phyloP scores from a whole-genome alignment of 2,329 filamentous ascomycete species.

The Pseudogymnoascus sp. region DNA sequence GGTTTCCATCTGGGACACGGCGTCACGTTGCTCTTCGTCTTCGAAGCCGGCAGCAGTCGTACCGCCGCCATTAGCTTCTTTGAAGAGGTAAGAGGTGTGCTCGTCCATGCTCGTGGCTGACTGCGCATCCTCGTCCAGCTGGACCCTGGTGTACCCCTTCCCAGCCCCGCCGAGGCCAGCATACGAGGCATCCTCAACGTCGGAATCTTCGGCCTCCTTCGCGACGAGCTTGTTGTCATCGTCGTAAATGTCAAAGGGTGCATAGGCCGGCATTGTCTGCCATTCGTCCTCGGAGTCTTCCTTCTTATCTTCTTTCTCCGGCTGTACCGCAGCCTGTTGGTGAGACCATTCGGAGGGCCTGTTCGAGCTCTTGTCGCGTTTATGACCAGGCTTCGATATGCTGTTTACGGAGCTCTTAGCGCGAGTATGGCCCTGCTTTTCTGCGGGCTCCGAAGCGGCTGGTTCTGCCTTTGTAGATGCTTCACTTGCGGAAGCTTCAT shows the following conservation, averaged over 20 bases:
- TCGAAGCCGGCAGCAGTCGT: slow-evolving; percentile 50
- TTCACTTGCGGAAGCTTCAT: neutral
- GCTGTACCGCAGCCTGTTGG: slow-evolving; percentile 56
- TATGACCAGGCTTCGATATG: slow-evolving; percentile 10
- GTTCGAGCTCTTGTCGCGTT: slow-evolving; percentile 10
- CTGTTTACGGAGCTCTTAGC: slow-evolving; percentile 10
- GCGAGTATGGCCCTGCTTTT: slow-evolving; percentile 13
- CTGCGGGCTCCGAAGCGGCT: neutral
- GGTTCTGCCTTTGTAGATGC: neutral
- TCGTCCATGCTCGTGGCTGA: slow-evolving; percentile 96
- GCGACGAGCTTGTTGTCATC: slow-evolving; percentile 85
- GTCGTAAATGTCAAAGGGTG: slow-evolving; percentile 90
- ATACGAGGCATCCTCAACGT: slow-evolving; percentile 62
- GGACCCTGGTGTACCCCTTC: slow-evolving; percentile 91
- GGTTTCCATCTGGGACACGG: slow-evolving; percentile 82
- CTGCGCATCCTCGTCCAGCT: slow-evolving; percentile 87
- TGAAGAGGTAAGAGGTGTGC: slow-evolving; percentile 92
- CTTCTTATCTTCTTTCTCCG: slow-evolving; percentile 42
- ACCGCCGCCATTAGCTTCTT: slow-evolving; percentile 54
- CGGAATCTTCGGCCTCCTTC: slow-evolving; percentile 61
- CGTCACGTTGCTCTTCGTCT: slow-evolving; percentile 77
- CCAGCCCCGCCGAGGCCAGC: slow-evolving; percentile 76
- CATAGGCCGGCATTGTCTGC: slow-evolving; percentile 92
- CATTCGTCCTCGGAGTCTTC: slow-evolving; percentile 62
- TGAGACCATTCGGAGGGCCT: slow-evolving; percentile 78